Conservation (phyloP, 768 basidiomycete genomes). For the Leccinum disarticulatum region DNA sequence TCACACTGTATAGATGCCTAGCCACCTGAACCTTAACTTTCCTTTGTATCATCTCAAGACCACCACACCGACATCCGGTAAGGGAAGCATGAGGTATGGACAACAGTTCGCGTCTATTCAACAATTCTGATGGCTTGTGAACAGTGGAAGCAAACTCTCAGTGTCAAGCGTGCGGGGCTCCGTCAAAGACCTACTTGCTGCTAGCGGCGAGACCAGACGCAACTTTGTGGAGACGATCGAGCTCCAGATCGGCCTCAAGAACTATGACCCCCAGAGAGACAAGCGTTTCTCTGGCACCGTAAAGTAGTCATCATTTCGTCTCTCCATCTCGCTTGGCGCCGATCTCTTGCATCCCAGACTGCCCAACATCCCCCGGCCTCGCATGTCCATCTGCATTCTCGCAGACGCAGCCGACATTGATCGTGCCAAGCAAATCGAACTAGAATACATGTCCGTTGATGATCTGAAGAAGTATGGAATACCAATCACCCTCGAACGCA, state of each 20-base stretch:
- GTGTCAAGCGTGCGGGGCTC: conserved; percentile 99
- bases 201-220: conserved; percentile 85
- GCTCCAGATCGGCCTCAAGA: conserved; percentile 95
- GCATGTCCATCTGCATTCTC: conserved; percentile 99
- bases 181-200: conserved; percentile 85
- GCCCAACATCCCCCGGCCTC: conserved; percentile 94
- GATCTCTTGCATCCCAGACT: conserved; percentile 50
- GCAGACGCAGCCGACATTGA: conserved; percentile 99
- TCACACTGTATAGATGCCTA: conserved; percentile 36
- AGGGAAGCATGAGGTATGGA: conserved; percentile 21
- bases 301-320: conserved; percentile 55
- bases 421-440: conserved; percentile 95
- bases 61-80: conserved; percentile 8
- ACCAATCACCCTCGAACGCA: not conserved
- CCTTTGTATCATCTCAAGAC: conserved; percentile 24
- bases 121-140: not conserved
- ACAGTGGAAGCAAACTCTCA: conserved; percentile 77
- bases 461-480: conserved; percentile 91
- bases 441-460: conserved; percentile 99
- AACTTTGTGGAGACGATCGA: conserved; percentile 97
- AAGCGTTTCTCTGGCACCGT: conserved; percentile 99
- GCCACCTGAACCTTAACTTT: conserved; percentile 34
- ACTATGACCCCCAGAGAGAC: conserved; percentile 99
- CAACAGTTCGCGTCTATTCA: not conserved
- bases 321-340: not conserved